These are phyloP conservation scores for Baudoinia panamericana DNA, from an alignment of 495 filamentous ascomycete genomes.

Conservation along the genomic window DNA sequence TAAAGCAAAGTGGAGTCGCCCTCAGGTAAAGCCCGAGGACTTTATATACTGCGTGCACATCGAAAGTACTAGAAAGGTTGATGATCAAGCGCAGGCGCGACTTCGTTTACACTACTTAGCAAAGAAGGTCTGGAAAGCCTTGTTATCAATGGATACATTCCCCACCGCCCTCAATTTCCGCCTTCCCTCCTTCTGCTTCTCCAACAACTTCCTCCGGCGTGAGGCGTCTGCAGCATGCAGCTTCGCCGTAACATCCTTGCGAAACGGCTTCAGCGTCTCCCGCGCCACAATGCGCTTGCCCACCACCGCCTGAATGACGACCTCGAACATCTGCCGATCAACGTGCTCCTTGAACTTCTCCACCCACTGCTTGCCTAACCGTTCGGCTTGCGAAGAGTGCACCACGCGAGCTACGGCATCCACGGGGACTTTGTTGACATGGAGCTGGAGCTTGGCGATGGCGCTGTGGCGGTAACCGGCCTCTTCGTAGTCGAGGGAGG, in stretches of 20 bases:
- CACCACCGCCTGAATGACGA: constrained; percentile 83
- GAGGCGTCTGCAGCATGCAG: constrained; percentile 82
- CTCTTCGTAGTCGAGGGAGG: constrained; percentile 89
- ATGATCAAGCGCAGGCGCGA: too few species aligned
- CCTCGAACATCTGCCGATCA: constrained; percentile 88
- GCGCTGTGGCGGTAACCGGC: constrained; percentile 69
- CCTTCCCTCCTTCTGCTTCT: constrained; percentile 93
- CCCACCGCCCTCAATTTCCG: constrained; percentile 66
- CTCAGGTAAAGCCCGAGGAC: too few species aligned
- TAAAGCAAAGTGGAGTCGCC: too few species aligned
- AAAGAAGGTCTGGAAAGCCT: constrained; percentile 85
- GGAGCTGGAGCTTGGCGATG: constrained; percentile 78
- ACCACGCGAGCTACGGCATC: constrained; percentile 89
- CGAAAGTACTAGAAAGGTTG: too few species aligned
- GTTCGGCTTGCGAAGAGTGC: constrained; percentile 62
- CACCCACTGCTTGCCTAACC: constrained; percentile 75
- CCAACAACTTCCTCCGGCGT: constrained; percentile 71
- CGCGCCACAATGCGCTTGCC: constrained; percentile 76
- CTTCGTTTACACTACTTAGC: too few species aligned
- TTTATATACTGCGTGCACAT: too few species aligned
- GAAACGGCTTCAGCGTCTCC: constrained; percentile 91
- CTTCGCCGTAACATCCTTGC: constrained; percentile 89
- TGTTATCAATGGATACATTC: constrained; percentile 83
- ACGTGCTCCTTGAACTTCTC: constrained; percentile 96
- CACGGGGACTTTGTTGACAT: constrained; percentile 86